These are phyloP conservation scores for Polychytrium aggregatum DNA, from an alignment of 192 early-diverging fungal species.

Conservation along the genomic window DNA sequence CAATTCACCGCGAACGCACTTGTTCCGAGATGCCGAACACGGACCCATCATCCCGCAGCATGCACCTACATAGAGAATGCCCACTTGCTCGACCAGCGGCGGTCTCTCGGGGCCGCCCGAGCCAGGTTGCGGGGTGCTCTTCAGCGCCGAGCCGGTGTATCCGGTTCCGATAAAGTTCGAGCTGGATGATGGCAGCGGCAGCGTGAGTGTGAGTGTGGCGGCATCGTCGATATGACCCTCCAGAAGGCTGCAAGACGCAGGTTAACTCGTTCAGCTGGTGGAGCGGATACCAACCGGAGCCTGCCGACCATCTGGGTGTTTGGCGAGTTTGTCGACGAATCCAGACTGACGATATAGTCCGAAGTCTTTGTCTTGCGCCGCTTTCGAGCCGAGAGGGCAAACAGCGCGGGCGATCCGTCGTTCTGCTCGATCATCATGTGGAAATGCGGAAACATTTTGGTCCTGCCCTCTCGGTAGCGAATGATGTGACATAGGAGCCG, in stretches of 20 bases:
- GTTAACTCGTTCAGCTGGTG: constrained; percentile 7
- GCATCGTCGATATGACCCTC: neutral
- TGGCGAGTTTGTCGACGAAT: constrained; percentile 12
- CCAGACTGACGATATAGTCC: constrained; percentile 60
- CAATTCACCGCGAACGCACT: neutral
- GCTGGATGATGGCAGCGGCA: neutral
- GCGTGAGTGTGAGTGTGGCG: neutral
- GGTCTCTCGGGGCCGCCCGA: neutral
- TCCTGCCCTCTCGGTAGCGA: constrained; percentile 41
- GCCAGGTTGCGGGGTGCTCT: neutral
- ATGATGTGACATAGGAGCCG: constrained; percentile 58
- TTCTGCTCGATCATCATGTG: constrained; percentile 57
- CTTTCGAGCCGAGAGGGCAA: constrained; percentile 60
- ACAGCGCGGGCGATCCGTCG: constrained; percentile 25
- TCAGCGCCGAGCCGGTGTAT: neutral
- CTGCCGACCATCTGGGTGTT: constrained; percentile 5
- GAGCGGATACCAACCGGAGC: constrained; percentile 3
- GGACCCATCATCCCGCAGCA: neutral
- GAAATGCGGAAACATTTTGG: constrained; percentile 59
- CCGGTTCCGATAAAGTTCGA: constrained; percentile 2
- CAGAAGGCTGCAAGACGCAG: neutral
- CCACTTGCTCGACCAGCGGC: neutral
- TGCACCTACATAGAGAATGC: neutral
- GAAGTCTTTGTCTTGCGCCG: constrained; percentile 50
- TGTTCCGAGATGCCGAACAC: neutral